Percentiles rank a stretch among this genome's conserved stretches.
phyloP scores from a whole-genome alignment of 768 basidiomycete species.

The Crepidotus variabilis region DNA sequence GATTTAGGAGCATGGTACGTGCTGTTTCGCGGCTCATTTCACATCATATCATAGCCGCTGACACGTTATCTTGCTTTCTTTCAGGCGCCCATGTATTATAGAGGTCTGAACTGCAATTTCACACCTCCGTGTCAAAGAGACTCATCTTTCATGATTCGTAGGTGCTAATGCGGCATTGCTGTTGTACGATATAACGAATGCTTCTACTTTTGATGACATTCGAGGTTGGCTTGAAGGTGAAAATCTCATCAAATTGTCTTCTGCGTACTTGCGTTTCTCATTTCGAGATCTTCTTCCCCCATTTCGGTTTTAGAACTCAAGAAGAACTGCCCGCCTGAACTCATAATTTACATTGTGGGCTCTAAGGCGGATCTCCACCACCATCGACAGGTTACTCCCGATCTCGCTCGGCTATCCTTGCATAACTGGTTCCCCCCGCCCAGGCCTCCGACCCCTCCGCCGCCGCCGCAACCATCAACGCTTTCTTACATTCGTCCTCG shows the following conservation, averaged over 20 bases:
- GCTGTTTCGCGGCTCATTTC: constrained; percentile 13
- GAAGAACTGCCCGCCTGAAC: constrained; percentile 84
- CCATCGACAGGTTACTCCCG: constrained; percentile 74
- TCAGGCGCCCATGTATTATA: constrained; percentile 95
- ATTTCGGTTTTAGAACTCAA: constrained; percentile 61
- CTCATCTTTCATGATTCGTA: constrained; percentile 19
- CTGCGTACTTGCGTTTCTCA: constrained; percentile 11
- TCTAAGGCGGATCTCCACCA: constrained; percentile 81
- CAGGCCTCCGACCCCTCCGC: constrained; percentile 59
- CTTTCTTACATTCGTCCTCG: constrained; percentile 76
- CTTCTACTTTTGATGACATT: constrained; percentile 84
- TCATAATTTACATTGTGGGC: constrained; percentile 94
- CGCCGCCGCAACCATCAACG: constrained; percentile 57
- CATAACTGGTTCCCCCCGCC: constrained; percentile 89
- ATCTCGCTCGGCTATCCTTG: constrained; percentile 78
- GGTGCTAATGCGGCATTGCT: constrained; percentile 93
- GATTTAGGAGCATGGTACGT: constrained; percentile 85
- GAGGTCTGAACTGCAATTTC: constrained; percentile 34
- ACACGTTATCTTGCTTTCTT: constrained; percentile 12
- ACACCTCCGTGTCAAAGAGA: constrained; percentile 14
- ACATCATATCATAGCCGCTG: constrained; percentile 9
- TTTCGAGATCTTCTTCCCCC: constrained; percentile 12
- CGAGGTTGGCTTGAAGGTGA: constrained; percentile 87
- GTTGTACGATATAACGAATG: constrained; percentile 93
- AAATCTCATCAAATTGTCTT: constrained; percentile 13